Percentiles rank a stretch among this genome's conserved stretches.
Evolutionary conservation across 495 filamentous ascomycete genomes (phyloP).

Genomic region (Aspergillus incahuasiensis): DNA sequence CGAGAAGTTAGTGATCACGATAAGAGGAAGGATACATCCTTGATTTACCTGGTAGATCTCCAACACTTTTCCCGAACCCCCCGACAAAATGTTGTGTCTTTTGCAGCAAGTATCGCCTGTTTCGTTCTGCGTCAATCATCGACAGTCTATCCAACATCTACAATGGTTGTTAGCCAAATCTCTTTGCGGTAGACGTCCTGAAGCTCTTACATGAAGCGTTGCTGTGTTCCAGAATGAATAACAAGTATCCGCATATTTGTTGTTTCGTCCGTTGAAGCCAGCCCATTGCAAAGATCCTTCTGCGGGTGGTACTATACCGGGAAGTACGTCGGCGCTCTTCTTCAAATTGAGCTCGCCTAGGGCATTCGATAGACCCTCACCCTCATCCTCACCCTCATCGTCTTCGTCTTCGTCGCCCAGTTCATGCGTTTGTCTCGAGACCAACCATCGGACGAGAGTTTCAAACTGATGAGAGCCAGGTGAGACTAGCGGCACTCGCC

Average conservation of each 20-base stretch:
- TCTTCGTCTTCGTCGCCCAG: constrained; percentile 50
- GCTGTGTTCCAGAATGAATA: constrained; percentile 88
- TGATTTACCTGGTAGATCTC: constrained; percentile 63
- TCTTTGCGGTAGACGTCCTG: not conserved
- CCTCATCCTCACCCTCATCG: constrained; percentile 32
- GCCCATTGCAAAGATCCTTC: constrained; percentile 43
- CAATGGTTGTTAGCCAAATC: not conserved
- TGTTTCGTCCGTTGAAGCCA: constrained; percentile 82
- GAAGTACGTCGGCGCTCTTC: constrained; percentile 29
- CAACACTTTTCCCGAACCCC: constrained; percentile 81
- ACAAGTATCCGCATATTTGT: constrained; percentile 89
- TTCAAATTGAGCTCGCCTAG: constrained; percentile 20
- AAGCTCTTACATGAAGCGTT: constrained; percentile 53
- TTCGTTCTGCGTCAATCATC: constrained; percentile 55
- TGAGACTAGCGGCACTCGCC: constrained; percentile 23
- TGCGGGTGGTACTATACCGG: constrained; percentile 28
- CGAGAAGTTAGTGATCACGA: constrained; percentile 3
- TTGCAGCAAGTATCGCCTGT: constrained; percentile 73
- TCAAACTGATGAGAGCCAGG: constrained; percentile 35
- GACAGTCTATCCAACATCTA: constrained; percentile 63
- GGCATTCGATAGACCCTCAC: constrained; percentile 15
- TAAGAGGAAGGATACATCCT: not conserved
- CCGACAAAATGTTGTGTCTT: constrained; percentile 89
- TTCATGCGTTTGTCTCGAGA: constrained; percentile 62
- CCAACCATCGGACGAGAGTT: constrained; percentile 57